Evolutionary conservation across 768 basidiomycete genomes (phyloP).

Genomic region (Russula ochroleuca): DNA sequence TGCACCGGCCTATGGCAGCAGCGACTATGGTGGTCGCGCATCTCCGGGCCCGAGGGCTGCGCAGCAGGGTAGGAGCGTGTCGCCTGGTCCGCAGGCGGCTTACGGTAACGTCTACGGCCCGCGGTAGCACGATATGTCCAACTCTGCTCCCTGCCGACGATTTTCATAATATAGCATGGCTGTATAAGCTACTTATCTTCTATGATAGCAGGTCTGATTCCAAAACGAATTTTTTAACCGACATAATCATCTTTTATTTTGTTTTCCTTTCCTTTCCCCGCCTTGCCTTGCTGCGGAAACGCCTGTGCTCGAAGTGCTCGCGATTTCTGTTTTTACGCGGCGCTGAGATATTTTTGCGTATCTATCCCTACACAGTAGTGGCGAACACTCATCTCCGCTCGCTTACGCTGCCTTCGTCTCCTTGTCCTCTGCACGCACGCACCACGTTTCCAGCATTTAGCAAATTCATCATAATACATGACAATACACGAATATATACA

Average conservation of each 20-base stretch:
- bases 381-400: neutral
- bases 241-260: no score
- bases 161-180: neutral
- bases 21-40: conserved; percentile 17
- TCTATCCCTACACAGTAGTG: neutral
- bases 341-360: conserved; percentile 2
- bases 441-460: conserved; percentile 5
- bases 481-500: conserved; percentile 1
- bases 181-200: conserved; percentile 1
- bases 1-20: conserved; percentile 14
- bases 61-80: conserved; percentile 33
- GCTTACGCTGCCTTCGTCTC: neutral
- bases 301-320: conserved; percentile 10
- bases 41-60: conserved; percentile 9
- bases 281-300: neutral
- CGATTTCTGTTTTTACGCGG: neutral
- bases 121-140: conserved; percentile 20
- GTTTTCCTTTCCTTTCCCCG: no score
- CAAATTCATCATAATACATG: conserved; percentile 7
- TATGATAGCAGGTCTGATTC: neutral
- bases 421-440: neutral
- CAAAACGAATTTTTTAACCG: neutral
- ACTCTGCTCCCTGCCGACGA: neutral
- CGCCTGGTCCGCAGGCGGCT: conserved; percentile 46
- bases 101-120: conserved; percentile 35